A percentile compares a stretch with the other conserved stretches of the same genome.
Evolutionary conservation across 2,329 filamentous ascomycete species (phyloP).

Genomic region (Xylogone sp.): DNA sequence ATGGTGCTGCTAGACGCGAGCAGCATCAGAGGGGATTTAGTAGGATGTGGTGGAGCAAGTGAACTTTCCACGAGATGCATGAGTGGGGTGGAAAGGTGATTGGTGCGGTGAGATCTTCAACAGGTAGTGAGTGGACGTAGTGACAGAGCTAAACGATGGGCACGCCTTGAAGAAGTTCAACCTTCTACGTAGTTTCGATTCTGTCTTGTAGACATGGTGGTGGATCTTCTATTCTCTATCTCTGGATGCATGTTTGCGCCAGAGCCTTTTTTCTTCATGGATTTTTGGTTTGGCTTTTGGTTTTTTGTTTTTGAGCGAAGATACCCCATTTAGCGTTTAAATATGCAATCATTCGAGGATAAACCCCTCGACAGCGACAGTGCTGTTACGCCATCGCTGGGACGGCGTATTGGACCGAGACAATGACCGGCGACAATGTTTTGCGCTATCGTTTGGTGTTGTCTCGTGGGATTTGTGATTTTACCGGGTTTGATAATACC

Average conservation of each 20-base stretch:
- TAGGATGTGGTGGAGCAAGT: conserved; percentile 28
- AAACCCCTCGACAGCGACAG: conserved; percentile 36
- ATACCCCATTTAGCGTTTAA: conserved; percentile 52
- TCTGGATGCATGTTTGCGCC: background rate
- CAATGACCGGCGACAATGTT: conserved; percentile 45
- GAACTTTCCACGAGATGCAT: conserved; percentile 6
- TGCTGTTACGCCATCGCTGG: conserved; percentile 45
- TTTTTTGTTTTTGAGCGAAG: conserved; percentile 31
- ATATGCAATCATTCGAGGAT: conserved; percentile 45
- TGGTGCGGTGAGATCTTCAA: conserved; percentile 16
- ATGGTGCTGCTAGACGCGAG: conserved; percentile 59
- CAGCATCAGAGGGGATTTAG: conserved; percentile 54
- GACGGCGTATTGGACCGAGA: conserved; percentile 43
- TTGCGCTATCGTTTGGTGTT: conserved; percentile 43
- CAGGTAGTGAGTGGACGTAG: conserved; percentile 8
- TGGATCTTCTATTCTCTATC: background rate
- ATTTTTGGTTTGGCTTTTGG: conserved; percentile 7
- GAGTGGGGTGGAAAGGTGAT: background rate
- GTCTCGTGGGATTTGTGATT: conserved; percentile 26
- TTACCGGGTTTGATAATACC: conserved; percentile 3
- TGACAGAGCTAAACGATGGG: conserved; percentile 1
- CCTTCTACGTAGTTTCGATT: conserved; percentile 6
- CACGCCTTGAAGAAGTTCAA: conserved; percentile 13
- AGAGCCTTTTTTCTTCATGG: conserved; percentile 7
- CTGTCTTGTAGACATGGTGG: background rate